These are phyloP conservation scores for Saturnispora galanensis DNA, from an alignment of 805 yeast species.

Conservation along the genomic window DNA sequence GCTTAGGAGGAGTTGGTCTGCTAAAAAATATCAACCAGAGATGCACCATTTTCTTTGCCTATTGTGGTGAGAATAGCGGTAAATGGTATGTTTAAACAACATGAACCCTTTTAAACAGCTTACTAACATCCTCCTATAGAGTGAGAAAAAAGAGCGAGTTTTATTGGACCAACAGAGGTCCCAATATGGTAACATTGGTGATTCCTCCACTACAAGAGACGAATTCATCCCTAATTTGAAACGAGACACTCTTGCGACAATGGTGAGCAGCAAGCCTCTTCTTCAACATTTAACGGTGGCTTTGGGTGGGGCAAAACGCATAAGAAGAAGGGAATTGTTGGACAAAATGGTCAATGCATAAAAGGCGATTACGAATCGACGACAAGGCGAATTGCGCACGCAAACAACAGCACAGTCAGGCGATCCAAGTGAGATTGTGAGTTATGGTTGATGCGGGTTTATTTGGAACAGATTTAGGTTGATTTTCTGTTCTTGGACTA, in stretches of 20 bases:
- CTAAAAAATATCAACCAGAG: no score
- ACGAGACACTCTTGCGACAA: constrained; percentile 54
- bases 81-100: constrained; percentile 7
- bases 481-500: no score
- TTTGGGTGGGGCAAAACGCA: constrained; percentile 8
- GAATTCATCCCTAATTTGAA: constrained; percentile 64
- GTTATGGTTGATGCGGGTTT: no score
- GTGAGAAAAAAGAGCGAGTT: constrained; percentile 57
- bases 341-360: constrained; percentile 32
- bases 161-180: constrained; percentile 45
- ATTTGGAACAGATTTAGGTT: no score
- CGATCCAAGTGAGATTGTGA: no score
- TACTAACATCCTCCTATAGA: constrained; percentile 27
- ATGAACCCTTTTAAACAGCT: not conserved
- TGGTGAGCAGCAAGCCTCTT: constrained; percentile 49
- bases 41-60: no score
- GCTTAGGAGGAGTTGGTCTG: no score
- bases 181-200: constrained; percentile 68
- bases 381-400: no score
- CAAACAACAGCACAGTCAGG: no score
- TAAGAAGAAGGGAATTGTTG: constrained; percentile 26
- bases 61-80: no score
- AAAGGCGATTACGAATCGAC: not conserved
- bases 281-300: constrained; percentile 47
- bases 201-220: constrained; percentile 54